Evolutionary conservation across 495 filamentous ascomycete genomes (phyloP), one percentile per base, ranked within the genome.

Genomic region (Daldinia grandis): DNA sequence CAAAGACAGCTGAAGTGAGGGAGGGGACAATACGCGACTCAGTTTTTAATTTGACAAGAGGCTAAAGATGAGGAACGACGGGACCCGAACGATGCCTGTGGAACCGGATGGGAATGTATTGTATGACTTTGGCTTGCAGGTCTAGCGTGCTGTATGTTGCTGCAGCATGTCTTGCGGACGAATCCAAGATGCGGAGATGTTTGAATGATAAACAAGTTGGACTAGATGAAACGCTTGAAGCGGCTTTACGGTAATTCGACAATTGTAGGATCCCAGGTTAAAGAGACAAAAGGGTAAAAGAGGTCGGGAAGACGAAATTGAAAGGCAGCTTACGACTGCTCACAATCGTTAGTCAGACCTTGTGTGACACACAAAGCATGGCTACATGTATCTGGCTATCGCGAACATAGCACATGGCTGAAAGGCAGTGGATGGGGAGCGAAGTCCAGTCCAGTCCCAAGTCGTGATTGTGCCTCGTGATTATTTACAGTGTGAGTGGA

Each of bases 401-500:
- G 49, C 58, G 54, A 60, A 21, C 14, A 53, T 62, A 50, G 58
- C 62, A 71, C 62, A 62, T 65, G 62, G 44, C 57, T 47, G 47
- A 38, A 58, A 42, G 24, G 31, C 10, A 55, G 59, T 58, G 54
- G 53, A 42, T 66, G 6, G 4, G 62, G 55, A 55, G 51, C 64
- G 61, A 65, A 47, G 57, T 70, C 50, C 67, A 59, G 14, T 63
- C 66, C 55, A 70, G 54, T 61, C 30, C 21, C 50, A 62, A 64
- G 69, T 74, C 66, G 63, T 74, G 71, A 74, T 70, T 33, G 30
- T 53, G 61, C 66, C 71, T 70, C 67, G 71, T 74, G 71, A 74
- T 74, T 69, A 66, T 71, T 66, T 74, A 60, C 58, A 44, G 71
- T 71, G 71, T 69, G 67, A 69, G 67, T 74, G 71, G 71, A 63